Conservation (phyloP, 2,329 filamentous ascomycete genomes). For the Ophiocordyceps robertsii region DNA sequence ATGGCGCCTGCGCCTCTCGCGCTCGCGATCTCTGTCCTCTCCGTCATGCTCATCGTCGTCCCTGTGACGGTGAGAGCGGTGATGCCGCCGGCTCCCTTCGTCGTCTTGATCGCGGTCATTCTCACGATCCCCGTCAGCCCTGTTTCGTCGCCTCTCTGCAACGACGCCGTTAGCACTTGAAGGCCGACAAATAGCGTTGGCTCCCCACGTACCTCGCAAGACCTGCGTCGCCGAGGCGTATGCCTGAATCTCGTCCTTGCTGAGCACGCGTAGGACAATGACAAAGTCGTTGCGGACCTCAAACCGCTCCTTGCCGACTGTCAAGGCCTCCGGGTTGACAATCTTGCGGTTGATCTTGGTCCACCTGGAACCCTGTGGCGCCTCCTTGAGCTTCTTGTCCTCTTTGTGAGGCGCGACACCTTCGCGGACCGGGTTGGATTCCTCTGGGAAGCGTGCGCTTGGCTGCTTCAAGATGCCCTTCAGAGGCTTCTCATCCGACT, state of each 20-base stretch:
- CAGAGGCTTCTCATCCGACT: conserved; percentile 52
- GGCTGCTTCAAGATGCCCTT: conserved; percentile 82
- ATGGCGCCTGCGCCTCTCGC: conserved; percentile 9
- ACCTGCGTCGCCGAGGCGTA: conserved; percentile 72
- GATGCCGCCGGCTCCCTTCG: conserved; percentile 9
- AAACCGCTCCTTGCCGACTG: conserved; percentile 77
- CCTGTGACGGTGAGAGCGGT: conserved; percentile 19
- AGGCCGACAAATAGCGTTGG: neutral
- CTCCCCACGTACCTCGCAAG: conserved; percentile 51
- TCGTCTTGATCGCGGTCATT: conserved; percentile 15
- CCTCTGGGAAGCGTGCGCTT: conserved; percentile 72
- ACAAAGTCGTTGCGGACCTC: conserved; percentile 90
- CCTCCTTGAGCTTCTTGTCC: conserved; percentile 56
- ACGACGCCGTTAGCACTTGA: neutral
- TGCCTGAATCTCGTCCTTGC: conserved; percentile 77
- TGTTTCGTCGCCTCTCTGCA: conserved; percentile 18
- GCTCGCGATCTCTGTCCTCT: conserved; percentile 3
- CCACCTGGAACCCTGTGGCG: conserved; percentile 72
- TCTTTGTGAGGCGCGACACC: conserved; percentile 92
- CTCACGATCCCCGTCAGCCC: conserved; percentile 16
- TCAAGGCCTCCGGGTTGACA: conserved; percentile 80
- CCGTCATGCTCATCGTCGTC: conserved; percentile 11
- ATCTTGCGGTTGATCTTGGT: conserved; percentile 82
- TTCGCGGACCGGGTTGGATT: conserved; percentile 69
- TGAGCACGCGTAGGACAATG: conserved; percentile 78